Evolutionary conservation across 2,329 filamentous ascomycete species (phyloP), one percentile per base, ranked within the genome.

Genomic region (Curvularia sp.): DNA sequence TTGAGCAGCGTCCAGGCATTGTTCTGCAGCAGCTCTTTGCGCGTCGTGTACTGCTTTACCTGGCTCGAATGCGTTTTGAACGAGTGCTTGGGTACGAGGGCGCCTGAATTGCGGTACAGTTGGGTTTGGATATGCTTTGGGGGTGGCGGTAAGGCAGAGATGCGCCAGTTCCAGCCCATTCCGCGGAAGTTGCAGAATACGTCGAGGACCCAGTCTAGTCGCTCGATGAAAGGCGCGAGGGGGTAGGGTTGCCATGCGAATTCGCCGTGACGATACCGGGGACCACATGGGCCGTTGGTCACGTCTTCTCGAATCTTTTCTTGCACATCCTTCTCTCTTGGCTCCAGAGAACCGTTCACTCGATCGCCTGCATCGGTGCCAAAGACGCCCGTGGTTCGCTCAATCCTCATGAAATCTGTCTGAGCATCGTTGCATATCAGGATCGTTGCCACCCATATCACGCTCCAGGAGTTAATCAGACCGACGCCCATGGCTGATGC

Each of bases 111-210:
- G 31, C 62, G 64, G 22, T 65, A 55, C 5, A 81, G 73, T 64
- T 79, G 69, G 12, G 70, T 62, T 64, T 80, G 75, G 5, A 82
- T 73, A 57, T 63, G 65, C 58, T 73, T 71, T 1, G 81, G 81
- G 15, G 79, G 77, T 4, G 79, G 76, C 1, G 81, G 77, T 0
- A 86, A 73, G 7, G 79, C 80, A 13, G 81, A 76, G 24, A 81
- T 80, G 5, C 85, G 79, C 80, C 85, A 87, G 65, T 82, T 85
- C 86, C 86, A 88, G 60, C 84, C 84, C 33, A 84, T 79, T 9
- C 86, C 86, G 47, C 86, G 80, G 66, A 88, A 85, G 66, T 82
- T 86, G 69, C 80, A 81, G 60, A 86, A 80, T 38, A 87, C 71
- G 57, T 87, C 86, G 10, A 81, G 63, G 3, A 83, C 79, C 86